Conservation (phyloP, 1,284 basidiomycete genomes). For the Singerocomus inundabilis region DNA sequence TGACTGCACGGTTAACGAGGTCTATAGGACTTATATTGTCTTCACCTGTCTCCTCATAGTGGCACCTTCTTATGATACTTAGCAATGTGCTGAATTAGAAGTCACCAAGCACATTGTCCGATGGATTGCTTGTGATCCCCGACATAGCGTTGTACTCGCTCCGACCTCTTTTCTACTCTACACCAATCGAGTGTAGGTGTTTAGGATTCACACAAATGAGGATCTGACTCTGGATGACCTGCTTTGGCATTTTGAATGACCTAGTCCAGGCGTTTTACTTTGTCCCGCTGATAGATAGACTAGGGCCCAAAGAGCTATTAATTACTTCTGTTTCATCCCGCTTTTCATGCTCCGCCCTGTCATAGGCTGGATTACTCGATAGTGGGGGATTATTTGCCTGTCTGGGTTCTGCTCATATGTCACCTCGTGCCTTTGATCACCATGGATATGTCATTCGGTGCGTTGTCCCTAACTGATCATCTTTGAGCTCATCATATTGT, state of each 20-base stretch:
- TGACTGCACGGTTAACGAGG: too few species aligned
- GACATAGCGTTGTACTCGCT: slow-evolving; percentile 56
- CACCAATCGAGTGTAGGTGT: slow-evolving; percentile 58
- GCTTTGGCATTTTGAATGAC: slow-evolving; percentile 53
- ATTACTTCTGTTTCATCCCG: slow-evolving; percentile 47
- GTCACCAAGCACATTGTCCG: too few species aligned
- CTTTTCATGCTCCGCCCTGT: slow-evolving; percentile 56
- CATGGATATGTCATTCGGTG: slow-evolving; percentile 31
- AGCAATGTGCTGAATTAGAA: too few species aligned
- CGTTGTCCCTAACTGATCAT: slow-evolving; percentile 1
- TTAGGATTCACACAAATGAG: slow-evolving; percentile 48
- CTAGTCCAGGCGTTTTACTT: slow-evolving; percentile 56
- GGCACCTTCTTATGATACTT: too few species aligned
- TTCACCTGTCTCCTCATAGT: too few species aligned
- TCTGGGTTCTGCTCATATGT: slow-evolving; percentile 24
- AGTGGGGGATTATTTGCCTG: slow-evolving; percentile 24
- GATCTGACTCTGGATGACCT: slow-evolving; percentile 52
- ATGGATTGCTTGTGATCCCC: slow-evolving; percentile 55
- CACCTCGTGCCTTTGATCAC: slow-evolving; percentile 22
- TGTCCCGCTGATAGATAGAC: slow-evolving; percentile 45
- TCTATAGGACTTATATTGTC: too few species aligned
- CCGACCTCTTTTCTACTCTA: slow-evolving; percentile 62
- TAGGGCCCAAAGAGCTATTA: slow-evolving; percentile 55
- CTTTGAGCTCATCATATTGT: background rate
- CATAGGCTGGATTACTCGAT: slow-evolving; percentile 43